These are phyloP conservation scores for Trichothecium roseum DNA, from an alignment of 2,329 filamentous ascomycete genomes.

Conservation along the genomic window DNA sequence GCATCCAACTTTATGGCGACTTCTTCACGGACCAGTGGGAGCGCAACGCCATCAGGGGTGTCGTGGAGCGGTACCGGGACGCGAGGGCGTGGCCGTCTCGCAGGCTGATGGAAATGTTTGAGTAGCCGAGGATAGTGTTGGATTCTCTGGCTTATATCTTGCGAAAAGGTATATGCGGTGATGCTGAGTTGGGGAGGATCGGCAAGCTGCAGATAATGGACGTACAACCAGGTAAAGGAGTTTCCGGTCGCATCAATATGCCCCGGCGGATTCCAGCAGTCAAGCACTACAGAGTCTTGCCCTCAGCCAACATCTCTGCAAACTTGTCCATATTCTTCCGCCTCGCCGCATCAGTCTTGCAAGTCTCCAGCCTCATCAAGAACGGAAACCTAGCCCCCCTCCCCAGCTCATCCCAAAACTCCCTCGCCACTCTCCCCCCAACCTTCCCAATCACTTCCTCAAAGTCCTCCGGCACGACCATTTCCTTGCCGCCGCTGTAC, in stretches of 20 bases:
- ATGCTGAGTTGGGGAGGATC: no score
- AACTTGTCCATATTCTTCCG: conserved; percentile 12
- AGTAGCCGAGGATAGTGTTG: no score
- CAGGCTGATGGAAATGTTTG: conserved; percentile 24
- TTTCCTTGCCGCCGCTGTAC: conserved; percentile 38
- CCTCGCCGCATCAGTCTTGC: conserved; percentile 15
- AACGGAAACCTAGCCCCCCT: conserved; percentile 35
- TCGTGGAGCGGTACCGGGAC: conserved; percentile 33
- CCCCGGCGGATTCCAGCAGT: no score
- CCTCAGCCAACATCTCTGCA: conserved; percentile 6
- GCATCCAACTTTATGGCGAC: conserved; percentile 30
- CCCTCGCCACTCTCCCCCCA: conserved; percentile 16
- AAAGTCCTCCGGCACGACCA: conserved; percentile 39
- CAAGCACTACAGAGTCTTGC: conserved; percentile 1
- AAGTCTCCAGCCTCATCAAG: conserved; percentile 32
- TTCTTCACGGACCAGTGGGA: conserved; percentile 30
- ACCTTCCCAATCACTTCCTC: conserved; percentile 25
- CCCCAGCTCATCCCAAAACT: conserved; percentile 30
- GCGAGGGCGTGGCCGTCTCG: conserved; percentile 28
- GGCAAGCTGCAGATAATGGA: no score
- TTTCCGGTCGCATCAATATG: no score
- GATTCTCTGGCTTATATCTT: no score
- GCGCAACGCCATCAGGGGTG: conserved; percentile 22
- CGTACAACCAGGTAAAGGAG: no score
- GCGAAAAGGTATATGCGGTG: no score